phyloP scores from a whole-genome alignment of 2,329 filamentous ascomycete species.

The Claviceps arundinis region DNA sequence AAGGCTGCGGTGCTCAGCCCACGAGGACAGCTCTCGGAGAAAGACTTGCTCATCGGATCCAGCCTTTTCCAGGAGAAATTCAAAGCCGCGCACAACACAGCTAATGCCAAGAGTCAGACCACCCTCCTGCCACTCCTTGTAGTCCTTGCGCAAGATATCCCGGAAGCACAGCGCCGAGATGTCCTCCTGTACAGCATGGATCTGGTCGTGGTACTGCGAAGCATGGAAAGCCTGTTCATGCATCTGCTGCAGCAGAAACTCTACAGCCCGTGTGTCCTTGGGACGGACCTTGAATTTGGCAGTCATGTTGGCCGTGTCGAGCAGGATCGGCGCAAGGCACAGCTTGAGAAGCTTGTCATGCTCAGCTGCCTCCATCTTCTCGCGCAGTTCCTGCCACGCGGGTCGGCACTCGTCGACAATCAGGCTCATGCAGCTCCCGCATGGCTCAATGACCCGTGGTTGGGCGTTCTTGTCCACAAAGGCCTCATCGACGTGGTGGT shows the following conservation, averaged over 20 bases:
- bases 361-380: conserved; percentile 5
- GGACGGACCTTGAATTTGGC: conserved; percentile 51
- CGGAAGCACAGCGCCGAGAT: conserved; percentile 45
- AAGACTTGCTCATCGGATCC: conserved; percentile 29
- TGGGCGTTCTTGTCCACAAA: conserved; percentile 31
- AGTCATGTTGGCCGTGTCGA: conserved; percentile 57
- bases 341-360: conserved; percentile 52
- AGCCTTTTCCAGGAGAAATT: conserved; percentile 44
- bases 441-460: conserved; percentile 49
- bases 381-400: conserved; percentile 41
- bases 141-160: conserved; percentile 69
- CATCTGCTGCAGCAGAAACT: conserved; percentile 41
- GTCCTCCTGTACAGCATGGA: conserved; percentile 54
- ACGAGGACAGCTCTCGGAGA: conserved; percentile 33
- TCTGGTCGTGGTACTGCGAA: conserved; percentile 41
- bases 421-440: conserved; percentile 62
- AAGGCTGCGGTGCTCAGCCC: conserved; percentile 43
- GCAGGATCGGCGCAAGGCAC: conserved; percentile 55
- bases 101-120: conserved; percentile 51
- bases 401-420: conserved; percentile 46
- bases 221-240: conserved; percentile 34
- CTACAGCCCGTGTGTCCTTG: conserved; percentile 44
- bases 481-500: conserved; percentile 67
- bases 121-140: conserved; percentile 61
- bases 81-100: conserved; percentile 48